These are phyloP conservation scores for Candida ulmi DNA, from an alignment of 805 yeast species.

Conservation along the genomic window DNA sequence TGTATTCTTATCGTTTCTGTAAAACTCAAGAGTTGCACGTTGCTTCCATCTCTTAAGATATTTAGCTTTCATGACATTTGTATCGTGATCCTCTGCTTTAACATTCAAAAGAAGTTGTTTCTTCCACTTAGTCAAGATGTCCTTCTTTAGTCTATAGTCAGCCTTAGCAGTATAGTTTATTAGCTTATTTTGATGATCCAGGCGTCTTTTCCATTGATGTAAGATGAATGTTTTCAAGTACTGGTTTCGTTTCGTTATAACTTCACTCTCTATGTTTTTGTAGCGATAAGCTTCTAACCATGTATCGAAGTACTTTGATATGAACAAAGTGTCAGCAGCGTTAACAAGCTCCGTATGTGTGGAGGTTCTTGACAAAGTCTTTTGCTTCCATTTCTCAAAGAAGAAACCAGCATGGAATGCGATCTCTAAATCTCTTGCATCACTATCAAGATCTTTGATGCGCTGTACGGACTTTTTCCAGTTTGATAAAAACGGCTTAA, in stretches of 20 bases:
- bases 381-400: conserved; percentile 20
- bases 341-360: not conserved
- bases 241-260: conserved; percentile 1
- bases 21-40: not conserved
- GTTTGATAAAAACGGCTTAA: conserved; percentile 1
- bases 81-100: not conserved
- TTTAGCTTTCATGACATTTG: not conserved
- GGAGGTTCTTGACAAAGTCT: not conserved
- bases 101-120: conserved; percentile 1
- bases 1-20: not conserved
- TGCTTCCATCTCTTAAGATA: conserved; percentile 11
- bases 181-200: conserved; percentile 5
- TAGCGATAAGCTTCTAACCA: conserved; percentile 9
- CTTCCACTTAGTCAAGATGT: conserved; percentile 9
- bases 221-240: conserved; percentile 11
- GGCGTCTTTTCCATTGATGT: conserved; percentile 12
- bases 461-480: conserved; percentile 8
- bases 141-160: not conserved
- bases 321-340: not conserved
- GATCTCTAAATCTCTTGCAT: conserved; percentile 12
- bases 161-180: not conserved
- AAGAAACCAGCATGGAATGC: conserved; percentile 21
- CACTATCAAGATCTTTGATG: conserved; percentile 1
- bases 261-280: conserved; percentile 9
- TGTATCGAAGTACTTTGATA: not conserved